A percentile compares a stretch with the other conserved stretches of the same genome.
These are phyloP conservation scores for Phialocephala subalpina DNA, from an alignment of 2,329 filamentous ascomycete genomes.

Conservation along the genomic window DNA sequence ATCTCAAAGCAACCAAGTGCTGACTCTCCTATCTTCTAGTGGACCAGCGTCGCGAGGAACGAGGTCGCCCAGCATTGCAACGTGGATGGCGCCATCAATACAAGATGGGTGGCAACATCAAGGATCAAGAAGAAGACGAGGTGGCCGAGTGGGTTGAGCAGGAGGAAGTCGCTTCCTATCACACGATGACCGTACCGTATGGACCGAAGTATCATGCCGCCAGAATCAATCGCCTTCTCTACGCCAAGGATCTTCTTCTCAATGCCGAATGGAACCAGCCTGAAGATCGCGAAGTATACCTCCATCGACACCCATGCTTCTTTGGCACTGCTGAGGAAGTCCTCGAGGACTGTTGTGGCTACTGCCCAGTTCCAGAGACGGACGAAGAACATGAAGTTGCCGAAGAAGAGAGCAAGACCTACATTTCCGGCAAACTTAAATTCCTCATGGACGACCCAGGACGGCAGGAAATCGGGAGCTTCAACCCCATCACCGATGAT, in stretches of 20 bases:
- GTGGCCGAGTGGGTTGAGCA: conserved; percentile 83
- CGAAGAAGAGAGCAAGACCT: conserved; percentile 77
- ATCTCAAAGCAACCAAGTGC: background rate
- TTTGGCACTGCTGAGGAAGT: conserved; percentile 80
- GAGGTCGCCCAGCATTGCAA: conserved; percentile 69
- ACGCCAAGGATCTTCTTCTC: conserved; percentile 80
- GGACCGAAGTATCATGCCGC: conserved; percentile 68
- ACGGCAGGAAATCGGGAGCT: conserved; percentile 74
- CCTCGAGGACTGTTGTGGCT: conserved; percentile 82
- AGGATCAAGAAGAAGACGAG: conserved; percentile 80
- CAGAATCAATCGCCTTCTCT: conserved; percentile 83
- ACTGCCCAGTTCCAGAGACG: conserved; percentile 74
- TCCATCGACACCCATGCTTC: conserved; percentile 87
- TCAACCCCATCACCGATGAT: conserved; percentile 81
- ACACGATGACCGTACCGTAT: conserved; percentile 78
- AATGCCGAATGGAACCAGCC: conserved; percentile 88
- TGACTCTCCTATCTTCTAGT: conserved; percentile 41
- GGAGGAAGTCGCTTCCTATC: conserved; percentile 80
- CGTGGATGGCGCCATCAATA: conserved; percentile 50
- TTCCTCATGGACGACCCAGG: conserved; percentile 87
- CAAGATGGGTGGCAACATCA: conserved; percentile 73
- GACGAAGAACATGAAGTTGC: conserved; percentile 75
- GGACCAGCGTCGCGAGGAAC: conserved; percentile 72
- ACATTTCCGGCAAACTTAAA: conserved; percentile 75
- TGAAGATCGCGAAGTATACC: conserved; percentile 76